These are phyloP conservation scores for Globisporangium paroecandrum DNA, from an alignment of 352 stramenopile genomes.

Conservation along the genomic window DNA sequence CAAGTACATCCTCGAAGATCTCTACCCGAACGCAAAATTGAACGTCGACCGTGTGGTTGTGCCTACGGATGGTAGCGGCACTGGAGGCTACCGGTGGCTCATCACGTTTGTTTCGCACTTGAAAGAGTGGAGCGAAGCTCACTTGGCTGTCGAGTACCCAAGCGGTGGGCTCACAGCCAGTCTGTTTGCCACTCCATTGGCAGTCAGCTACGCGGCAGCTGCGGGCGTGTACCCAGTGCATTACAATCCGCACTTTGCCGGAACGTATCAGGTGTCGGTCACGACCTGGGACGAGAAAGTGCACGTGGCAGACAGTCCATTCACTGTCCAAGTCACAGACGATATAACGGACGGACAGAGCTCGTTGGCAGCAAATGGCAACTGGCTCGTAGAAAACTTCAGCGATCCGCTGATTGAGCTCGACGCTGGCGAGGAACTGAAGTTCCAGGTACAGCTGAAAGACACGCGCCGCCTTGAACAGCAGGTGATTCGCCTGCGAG, in stretches of 20 bases:
- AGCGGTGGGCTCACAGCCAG: constrained; percentile 24
- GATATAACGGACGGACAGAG: constrained; percentile 67
- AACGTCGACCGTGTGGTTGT: constrained; percentile 33
- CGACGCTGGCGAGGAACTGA: constrained; percentile 43
- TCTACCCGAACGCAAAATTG: constrained; percentile 40
- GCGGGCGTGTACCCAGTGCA: constrained; percentile 88
- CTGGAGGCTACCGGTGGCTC: constrained; percentile 72
- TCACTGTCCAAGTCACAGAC: constrained; percentile 78
- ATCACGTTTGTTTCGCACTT: constrained; percentile 93
- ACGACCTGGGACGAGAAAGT: constrained; percentile 56
- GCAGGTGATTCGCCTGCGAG: constrained; percentile 58
- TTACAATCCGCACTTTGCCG: constrained; percentile 90
- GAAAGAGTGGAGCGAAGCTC: constrained; percentile 56
- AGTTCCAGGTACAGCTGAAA: constrained; percentile 90
- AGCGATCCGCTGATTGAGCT: constrained; percentile 48
- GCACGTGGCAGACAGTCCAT: constrained; percentile 89
- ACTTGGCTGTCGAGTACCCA: constrained; percentile 75
- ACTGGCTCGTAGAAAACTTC: constrained; percentile 71
- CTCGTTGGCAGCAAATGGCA: constrained; percentile 61
- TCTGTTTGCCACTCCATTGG: constrained; percentile 45
- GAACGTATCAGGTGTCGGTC: constrained; percentile 87
- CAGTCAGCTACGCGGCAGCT: constrained; percentile 44
- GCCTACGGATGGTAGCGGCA: constrained; percentile 17
- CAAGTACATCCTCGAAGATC: constrained; percentile 62
- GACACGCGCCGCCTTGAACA: constrained; percentile 75